Conservation (phyloP, 805 yeast species). For the Saccharomycopsis sp. region DNA sequence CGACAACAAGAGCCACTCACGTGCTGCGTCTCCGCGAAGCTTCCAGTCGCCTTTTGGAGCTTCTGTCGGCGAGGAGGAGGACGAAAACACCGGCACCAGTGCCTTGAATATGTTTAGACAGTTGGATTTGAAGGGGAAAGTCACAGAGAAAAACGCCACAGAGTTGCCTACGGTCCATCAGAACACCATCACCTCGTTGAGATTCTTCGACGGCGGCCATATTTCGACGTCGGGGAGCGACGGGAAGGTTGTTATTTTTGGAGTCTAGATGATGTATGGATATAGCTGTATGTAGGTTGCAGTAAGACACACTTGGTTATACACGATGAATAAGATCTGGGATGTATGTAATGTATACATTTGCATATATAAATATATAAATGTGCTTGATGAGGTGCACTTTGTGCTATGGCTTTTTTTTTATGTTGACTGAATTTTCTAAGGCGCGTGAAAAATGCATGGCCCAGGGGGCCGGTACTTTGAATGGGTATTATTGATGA, state of each 20-base stretch:
- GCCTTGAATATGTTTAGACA: conserved; percentile 93
- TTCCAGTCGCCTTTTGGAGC: conserved; percentile 19
- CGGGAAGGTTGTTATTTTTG: conserved; percentile 82
- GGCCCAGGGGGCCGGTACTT: no score
- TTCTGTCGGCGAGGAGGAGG: conserved; percentile 40
- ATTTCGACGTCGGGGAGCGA: conserved; percentile 80
- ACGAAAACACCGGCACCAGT: conserved; percentile 53
- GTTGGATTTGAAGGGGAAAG: conserved; percentile 88
- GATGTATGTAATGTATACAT: no score
- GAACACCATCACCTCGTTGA: conserved; percentile 72
- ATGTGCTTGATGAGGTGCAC: no score
- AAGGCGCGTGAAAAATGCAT: no score
- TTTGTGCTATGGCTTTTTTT: no score
- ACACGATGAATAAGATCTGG: no score
- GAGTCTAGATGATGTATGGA: conserved; percentile 30
- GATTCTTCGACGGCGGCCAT: conserved; percentile 44
- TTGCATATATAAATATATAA: no score
- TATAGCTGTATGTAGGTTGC: neutral
- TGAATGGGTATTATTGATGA: no score
- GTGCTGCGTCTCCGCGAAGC: conserved; percentile 3
- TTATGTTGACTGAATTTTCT: no score
- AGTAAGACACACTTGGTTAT: no score
- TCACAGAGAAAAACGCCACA: conserved; percentile 37
- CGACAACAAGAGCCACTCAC: conserved; percentile 33
- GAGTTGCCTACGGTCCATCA: conserved; percentile 77